Conservation (phyloP, 345 rosid genomes). For the Brassica cretica region DNA sequence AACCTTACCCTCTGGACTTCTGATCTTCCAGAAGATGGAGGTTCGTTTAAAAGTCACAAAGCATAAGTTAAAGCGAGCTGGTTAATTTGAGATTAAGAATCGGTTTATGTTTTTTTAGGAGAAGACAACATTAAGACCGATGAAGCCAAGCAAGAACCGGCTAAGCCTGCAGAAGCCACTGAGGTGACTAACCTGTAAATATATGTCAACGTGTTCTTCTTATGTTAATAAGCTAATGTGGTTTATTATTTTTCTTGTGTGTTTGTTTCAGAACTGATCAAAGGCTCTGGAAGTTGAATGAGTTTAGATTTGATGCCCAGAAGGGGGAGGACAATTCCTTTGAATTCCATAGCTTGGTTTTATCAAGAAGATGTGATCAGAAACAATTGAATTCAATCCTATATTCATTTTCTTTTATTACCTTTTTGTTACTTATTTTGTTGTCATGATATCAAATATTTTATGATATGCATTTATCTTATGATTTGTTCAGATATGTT, state of each 20-base stretch:
- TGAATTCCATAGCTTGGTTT: conserved; percentile 27
- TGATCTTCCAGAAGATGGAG: conserved; percentile 99
- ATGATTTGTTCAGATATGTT: conserved; percentile 27
- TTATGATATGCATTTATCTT: conserved; percentile 19
- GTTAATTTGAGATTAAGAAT: not conserved
- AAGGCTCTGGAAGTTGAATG: conserved; percentile 29
- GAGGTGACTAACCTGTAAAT: conserved; percentile 46
- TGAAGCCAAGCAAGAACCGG: conserved; percentile 58
- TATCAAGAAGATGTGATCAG: conserved; percentile 30
- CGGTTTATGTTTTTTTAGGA: conserved; percentile 46
- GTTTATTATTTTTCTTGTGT: not conserved
- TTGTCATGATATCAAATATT: conserved; percentile 22
- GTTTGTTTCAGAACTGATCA: conserved; percentile 33
- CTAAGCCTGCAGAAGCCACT: conserved; percentile 54
- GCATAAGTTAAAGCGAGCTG: not conserved
- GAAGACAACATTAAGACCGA: conserved; percentile 75
- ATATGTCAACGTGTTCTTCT: not conserved
- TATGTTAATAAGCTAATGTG: not conserved
- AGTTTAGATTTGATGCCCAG: conserved; percentile 25
- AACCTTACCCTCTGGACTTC: conserved; percentile 99
- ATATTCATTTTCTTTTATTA: not conserved
- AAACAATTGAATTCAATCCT: conserved; percentile 29
- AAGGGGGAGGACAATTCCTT: conserved; percentile 24
- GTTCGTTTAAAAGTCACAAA: conserved; percentile 40
- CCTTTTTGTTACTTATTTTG: conserved; percentile 19